Base-by-base conservation (phyloP, 2,329 filamentous ascomycete genomes). In the Colletotrichum aenigma region DNA sequence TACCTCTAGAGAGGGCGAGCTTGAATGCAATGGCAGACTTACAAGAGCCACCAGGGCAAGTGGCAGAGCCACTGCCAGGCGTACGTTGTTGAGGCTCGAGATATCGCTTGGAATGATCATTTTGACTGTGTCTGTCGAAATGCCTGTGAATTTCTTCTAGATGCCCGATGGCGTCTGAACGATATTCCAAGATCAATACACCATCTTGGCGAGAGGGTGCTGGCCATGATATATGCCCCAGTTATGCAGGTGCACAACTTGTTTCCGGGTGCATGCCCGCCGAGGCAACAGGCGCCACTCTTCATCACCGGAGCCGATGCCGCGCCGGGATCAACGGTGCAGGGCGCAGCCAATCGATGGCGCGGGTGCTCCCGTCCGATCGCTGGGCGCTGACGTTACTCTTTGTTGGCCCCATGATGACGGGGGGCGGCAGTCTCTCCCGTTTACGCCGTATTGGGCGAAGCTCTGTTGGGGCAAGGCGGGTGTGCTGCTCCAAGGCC, bases 51-150 rank as follows among this genome's bases (percentile, higher is more conserved):
- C 7, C 9, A 75, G 30, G 12, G 67, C n/a, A 10, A 67, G 26
- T 21, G 62, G 73, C 16, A 75, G 66, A 18, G 69, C 56, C 38
- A 72, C 73, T 7, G 62, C 69, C 43, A 75, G 56, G n/a, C 70
- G 73, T 5, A 67, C 26, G 8, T 68, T 72, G 62, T 43, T 58
- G 6, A 75, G 28, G 15, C 18, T 36, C 6, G 73, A 56, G 16
- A 75, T 72, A 4, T 68, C 62, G 32, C 24, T 21, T 28, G 69
- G 73, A 10, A 75, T 75, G 26, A 73, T 75, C 73, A 75, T 75
- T 18, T 15, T 64, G 69, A 32, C 30, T 38, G 28, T n/a, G 16
- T 3, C 7, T 18, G 32, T 26, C 24, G 18, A 21, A 24, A 16
- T 34, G 7, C 18, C 6, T 43, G n/a, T 43, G 18, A 10, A 30